Percentiles rank a stretch among this genome's conserved stretches.
phyloP scores from a whole-genome alignment of 1,284 basidiomycete species.

The Grifola frondosa region DNA sequence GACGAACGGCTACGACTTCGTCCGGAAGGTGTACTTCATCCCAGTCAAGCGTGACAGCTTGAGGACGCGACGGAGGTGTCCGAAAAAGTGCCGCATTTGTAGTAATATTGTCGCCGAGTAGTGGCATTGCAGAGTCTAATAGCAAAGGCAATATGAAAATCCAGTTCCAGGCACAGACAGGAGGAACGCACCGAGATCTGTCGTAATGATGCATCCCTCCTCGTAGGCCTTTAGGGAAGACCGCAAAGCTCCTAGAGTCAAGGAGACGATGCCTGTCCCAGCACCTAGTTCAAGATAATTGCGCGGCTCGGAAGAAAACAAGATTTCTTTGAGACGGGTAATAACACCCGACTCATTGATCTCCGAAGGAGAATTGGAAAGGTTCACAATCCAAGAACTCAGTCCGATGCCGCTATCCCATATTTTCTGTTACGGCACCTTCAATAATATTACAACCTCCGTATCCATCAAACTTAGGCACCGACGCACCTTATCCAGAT shows the following conservation, averaged over 20 bases:
- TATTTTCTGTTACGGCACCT: conserved; percentile 66
- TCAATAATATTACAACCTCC: conserved; percentile 4
- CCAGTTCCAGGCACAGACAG: not conserved
- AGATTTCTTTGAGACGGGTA: conserved; percentile 26
- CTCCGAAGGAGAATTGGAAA: conserved; percentile 13
- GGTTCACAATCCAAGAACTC: conserved; percentile 66
- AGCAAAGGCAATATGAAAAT: not conserved
- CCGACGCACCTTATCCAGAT: conserved; percentile 77
- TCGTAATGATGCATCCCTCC: conserved; percentile 54
- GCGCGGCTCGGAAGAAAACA: conserved; percentile 41
- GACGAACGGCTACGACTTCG: conserved; percentile 37
- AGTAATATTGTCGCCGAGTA: conserved; percentile 70
- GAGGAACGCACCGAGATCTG: conserved; percentile 67
- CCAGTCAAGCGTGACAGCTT: conserved; percentile 72
- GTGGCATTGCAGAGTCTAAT: conserved; percentile 75
- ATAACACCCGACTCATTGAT: conserved; percentile 14
- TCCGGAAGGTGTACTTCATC: conserved; percentile 54
- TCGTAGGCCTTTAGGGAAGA: conserved; percentile 27
- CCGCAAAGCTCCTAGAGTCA: conserved; percentile 60
- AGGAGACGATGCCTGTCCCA: conserved; percentile 78
- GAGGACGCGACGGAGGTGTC: conserved; percentile 26
- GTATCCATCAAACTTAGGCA: not conserved
- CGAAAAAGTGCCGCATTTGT: conserved; percentile 44
- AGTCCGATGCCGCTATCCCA: conserved; percentile 89
- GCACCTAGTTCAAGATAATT: conserved; percentile 76